A percentile compares a stretch with the other conserved stretches of the same genome.
Evolutionary conservation across 2,329 filamentous ascomycete species (phyloP).

Genomic region (Fusarium sambucinum): DNA sequence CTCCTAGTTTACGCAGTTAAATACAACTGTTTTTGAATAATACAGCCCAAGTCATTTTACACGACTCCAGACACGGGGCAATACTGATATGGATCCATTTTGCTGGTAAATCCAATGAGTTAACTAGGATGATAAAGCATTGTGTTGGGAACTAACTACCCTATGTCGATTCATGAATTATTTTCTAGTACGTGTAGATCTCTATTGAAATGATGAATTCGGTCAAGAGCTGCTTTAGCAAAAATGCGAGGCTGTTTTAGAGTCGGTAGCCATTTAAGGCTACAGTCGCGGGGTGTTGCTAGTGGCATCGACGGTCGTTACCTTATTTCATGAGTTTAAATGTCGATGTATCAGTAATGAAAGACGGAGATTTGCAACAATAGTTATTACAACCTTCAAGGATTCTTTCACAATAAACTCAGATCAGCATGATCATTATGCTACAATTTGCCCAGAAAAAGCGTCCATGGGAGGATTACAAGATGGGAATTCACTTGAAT

Average conservation of each 20-base stretch:
- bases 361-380: not conserved
- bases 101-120: too few relatives aligned
- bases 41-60: too few relatives aligned
- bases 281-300: not conserved
- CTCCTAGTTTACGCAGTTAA: too few relatives aligned
- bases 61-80: too few relatives aligned
- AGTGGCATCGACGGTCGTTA: not conserved
- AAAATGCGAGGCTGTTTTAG: not conserved
- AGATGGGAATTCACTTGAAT: not conserved
- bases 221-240: not conserved
- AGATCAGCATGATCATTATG: not conserved
- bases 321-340: not conserved
- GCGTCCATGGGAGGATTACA: not conserved
- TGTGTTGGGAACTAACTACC: not conserved
- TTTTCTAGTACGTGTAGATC: not conserved
- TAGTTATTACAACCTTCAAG: not conserved
- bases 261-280: accelerated
- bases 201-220: not conserved
- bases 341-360: not conserved
- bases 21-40: too few relatives aligned
- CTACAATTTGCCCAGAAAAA: not conserved
- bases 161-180: not conserved
- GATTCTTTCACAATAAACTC: not conserved
- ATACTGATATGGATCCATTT: too few relatives aligned
- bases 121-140: too few relatives aligned